Evolutionary conservation across 2,329 filamentous ascomycete species (phyloP), one percentile per base, ranked within the genome.

Genomic region (Colletotrichum zoysiae): DNA sequence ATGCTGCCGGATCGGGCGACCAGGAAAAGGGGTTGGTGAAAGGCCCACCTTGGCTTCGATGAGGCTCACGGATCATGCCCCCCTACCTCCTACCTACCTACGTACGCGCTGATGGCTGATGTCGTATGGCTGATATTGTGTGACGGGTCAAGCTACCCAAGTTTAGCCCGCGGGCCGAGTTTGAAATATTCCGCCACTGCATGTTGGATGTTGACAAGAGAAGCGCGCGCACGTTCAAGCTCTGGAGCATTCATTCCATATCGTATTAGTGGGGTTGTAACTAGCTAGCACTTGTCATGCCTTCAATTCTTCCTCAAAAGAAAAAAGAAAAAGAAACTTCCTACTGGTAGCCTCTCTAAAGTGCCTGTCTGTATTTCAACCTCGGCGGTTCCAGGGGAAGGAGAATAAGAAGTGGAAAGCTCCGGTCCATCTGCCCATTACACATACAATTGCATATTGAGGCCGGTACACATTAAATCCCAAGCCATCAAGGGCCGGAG

Each of bases 321-420:
- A 48, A 33, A 44, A 46, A 57, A 46, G 33, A 50, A 46, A 50
- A 57, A 46, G 33, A 50, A 46, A 50, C 20, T 35, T 67, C 20
- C 68, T 67, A 71, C 57, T 67, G 26, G 64, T 67, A 12, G 33
- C 14, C 42, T 64, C 56, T 33, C 53, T 64, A 35, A 69, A 48
- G 20, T 55, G 18, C 56, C 46, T 68, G 65, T 65, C 44, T 61
- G 58, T 60, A 62, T 38, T 38, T 60, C 48, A 50, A 42, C 44
- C 42, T 71, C 18, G 20, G 40, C 30, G 42, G 16, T n/a, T 20
- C 44, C 55, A 14, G 14, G n/a, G 20, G n/a, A 12, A 11, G 20
- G 20, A n/a, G 20, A 57, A 56, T 18, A 20, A 35, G 14, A 53
- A 30, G 26, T 7, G 30, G 30, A 11, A 16, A 26, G 40, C 61